Evolutionary conservation across 2,329 filamentous ascomycete genomes (phyloP).

Genomic region (Alternaria incomplexa): DNA sequence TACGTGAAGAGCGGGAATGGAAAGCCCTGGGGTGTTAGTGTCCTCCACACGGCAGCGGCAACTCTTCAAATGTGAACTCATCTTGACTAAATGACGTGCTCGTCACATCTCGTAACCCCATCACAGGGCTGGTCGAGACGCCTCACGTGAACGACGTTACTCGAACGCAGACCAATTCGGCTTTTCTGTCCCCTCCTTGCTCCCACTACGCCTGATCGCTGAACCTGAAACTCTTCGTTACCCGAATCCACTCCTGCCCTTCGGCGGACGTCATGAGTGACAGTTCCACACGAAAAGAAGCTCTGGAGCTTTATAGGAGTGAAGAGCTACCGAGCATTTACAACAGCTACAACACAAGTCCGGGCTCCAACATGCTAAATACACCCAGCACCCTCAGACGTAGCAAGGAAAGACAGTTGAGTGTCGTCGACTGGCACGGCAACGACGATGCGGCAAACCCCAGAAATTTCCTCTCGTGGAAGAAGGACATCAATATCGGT

Average conservation of each 20-base stretch:
- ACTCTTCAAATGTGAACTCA: background rate
- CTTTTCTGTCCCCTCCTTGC: background rate
- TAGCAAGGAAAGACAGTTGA: background rate
- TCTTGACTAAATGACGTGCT: background rate
- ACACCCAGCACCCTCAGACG: background rate
- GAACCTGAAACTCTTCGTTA: background rate
- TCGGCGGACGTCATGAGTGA: background rate
- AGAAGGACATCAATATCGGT: constrained; percentile 31
- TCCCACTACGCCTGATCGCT: background rate
- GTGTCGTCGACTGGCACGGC: constrained; percentile 21
- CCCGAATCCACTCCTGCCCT: background rate
- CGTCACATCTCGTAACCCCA: background rate
- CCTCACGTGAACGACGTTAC: background rate
- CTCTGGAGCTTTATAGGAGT: background rate
- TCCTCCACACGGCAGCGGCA: background rate
- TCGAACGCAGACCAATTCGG: background rate
- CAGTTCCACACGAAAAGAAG: background rate
- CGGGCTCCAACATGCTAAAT: background rate
- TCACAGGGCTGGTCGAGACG: background rate
- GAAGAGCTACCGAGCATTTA: background rate
- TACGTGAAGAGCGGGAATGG: background rate
- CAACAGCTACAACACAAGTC: background rate
- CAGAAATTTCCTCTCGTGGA: constrained; percentile 31
- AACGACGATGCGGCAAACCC: constrained; percentile 34
- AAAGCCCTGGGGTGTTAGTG: background rate